Evolutionary conservation across 352 stramenopile genomes (phyloP).

Genomic region (Globisporangium yorkense): DNA sequence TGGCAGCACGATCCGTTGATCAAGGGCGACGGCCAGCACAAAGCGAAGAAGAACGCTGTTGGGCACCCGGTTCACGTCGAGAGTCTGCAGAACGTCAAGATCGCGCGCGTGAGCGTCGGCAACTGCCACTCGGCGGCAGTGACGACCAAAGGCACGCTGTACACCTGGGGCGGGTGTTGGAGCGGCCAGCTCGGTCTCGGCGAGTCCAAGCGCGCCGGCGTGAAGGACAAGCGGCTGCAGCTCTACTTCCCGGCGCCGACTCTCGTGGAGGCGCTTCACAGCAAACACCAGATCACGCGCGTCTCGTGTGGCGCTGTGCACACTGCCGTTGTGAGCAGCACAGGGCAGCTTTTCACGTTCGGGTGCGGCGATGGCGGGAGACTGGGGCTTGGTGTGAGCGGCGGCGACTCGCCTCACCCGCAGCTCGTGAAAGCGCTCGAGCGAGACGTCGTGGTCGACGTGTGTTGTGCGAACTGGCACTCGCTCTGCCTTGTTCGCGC

Average conservation of each 20-base stretch:
- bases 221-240: constrained; percentile 38
- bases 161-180: constrained; percentile 62
- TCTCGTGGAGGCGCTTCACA: constrained; percentile 37
- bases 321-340: constrained; percentile 46
- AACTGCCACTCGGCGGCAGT: constrained; percentile 56
- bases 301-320: constrained; percentile 90
- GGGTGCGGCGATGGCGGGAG: constrained; percentile 89
- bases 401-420: constrained; percentile 32
- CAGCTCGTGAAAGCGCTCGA: constrained; percentile 42
- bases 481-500: constrained; percentile 49
- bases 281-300: constrained; percentile 32
- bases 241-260: constrained; percentile 65
- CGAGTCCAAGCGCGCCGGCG: constrained; percentile 42
- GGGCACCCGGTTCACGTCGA: constrained; percentile 1
- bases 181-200: constrained; percentile 66
- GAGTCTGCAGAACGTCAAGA: constrained; percentile 4
- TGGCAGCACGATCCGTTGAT: background rate
- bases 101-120: constrained; percentile 43
- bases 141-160: constrained; percentile 44
- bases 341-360: constrained; percentile 75
- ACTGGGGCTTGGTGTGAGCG: constrained; percentile 69
- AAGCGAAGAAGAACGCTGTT: background rate
- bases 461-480: constrained; percentile 62
- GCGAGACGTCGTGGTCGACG: constrained; percentile 47
- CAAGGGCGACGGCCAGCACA: background rate